A percentile compares a stretch with the other conserved stretches of the same genome.
These are phyloP conservation scores for Stagonosporopsis rhizophila DNA, from an alignment of 2,329 filamentous ascomycete species.

Conservation along the genomic window DNA sequence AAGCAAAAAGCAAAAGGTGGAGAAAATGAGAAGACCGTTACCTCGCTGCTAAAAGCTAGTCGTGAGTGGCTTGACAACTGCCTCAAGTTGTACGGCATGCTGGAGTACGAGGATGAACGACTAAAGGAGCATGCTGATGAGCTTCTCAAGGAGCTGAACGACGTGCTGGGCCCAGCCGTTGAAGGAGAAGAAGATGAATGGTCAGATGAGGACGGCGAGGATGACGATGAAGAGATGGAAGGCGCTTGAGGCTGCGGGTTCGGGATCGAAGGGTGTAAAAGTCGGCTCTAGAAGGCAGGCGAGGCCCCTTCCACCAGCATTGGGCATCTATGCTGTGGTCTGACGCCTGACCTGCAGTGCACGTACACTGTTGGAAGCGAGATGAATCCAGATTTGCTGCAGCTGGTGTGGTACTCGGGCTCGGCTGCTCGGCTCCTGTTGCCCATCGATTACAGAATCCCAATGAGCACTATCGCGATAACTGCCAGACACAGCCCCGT, in stretches of 20 bases:
- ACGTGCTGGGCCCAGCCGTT: slow-evolving; percentile 52
- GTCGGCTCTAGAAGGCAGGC: not conserved
- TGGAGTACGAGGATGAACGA: slow-evolving; percentile 86
- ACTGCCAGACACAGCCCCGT: slow-evolving; percentile 4
- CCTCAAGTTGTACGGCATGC: slow-evolving; percentile 75
- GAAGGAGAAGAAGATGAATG: slow-evolving; percentile 54
- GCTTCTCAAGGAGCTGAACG: slow-evolving; percentile 62
- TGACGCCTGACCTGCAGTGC: slow-evolving; percentile 9
- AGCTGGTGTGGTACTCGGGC: slow-evolving; percentile 9
- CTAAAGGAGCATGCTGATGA: slow-evolving; percentile 78
- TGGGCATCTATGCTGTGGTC: slow-evolving; percentile 6
- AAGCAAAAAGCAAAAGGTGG: slow-evolving; percentile 63
- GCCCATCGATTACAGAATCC: slow-evolving; percentile 1
- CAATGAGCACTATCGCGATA: slow-evolving; percentile 8
- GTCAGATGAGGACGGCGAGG: slow-evolving; percentile 44
- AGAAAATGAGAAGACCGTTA: slow-evolving; percentile 58
- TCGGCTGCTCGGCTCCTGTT: not conserved
- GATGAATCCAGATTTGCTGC: slow-evolving; percentile 4
- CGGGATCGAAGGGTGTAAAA: not conserved
- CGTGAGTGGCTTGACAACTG: slow-evolving; percentile 84
- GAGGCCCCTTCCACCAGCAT: slow-evolving; percentile 2
- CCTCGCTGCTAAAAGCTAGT: slow-evolving; percentile 73
- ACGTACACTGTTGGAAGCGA: slow-evolving; percentile 2
- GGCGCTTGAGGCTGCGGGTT: slow-evolving; percentile 40
- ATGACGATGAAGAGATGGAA: slow-evolving; percentile 51